These are phyloP conservation scores for Halenospora varia DNA, from an alignment of 495 filamentous ascomycete species.

Conservation along the genomic window DNA sequence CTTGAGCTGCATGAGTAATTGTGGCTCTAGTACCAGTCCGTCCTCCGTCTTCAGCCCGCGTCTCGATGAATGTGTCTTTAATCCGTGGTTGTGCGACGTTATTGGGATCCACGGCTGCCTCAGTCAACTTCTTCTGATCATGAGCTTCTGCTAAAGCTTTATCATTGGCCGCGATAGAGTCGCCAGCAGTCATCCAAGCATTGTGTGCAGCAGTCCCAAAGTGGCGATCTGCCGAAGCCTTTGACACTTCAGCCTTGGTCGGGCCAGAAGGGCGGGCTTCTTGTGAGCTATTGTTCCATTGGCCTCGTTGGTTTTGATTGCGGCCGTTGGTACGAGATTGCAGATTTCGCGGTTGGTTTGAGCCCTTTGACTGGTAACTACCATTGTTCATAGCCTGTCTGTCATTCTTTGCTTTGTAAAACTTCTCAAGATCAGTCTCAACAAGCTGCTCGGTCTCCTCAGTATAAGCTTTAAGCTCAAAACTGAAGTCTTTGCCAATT, in stretches of 20 bases:
- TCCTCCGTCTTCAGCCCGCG: slow-evolving; percentile 7
- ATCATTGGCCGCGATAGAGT: slow-evolving; percentile 6
- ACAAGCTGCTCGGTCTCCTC: slow-evolving; percentile 79
- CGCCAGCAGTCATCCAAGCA: slow-evolving; percentile 16
- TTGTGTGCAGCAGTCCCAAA: background rate
- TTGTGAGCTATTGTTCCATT: too few relatives aligned
- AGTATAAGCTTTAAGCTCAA: slow-evolving; percentile 63
- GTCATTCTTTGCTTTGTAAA: slow-evolving; percentile 23
- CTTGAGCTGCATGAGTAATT: background rate
- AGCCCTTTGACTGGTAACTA: background rate
- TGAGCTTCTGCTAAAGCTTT: slow-evolving; percentile 9
- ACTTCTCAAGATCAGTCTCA: slow-evolving; percentile 69
- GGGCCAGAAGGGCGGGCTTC: too few relatives aligned
- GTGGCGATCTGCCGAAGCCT: background rate
- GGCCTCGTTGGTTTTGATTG: too few relatives aligned
- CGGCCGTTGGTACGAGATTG: background rate
- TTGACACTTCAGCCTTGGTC: background rate
- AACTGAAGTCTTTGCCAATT: slow-evolving; percentile 50
- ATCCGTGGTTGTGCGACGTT: slow-evolving; percentile 9
- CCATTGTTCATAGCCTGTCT: background rate
- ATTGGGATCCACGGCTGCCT: background rate
- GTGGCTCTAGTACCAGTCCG: slow-evolving; percentile 9
- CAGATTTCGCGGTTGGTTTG: background rate
- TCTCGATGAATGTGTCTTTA: slow-evolving; percentile 23
- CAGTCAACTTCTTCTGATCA: slow-evolving; percentile 12